Conservation (phyloP, 257 asterid genomes). For the Solanum bukasovii region DNA sequence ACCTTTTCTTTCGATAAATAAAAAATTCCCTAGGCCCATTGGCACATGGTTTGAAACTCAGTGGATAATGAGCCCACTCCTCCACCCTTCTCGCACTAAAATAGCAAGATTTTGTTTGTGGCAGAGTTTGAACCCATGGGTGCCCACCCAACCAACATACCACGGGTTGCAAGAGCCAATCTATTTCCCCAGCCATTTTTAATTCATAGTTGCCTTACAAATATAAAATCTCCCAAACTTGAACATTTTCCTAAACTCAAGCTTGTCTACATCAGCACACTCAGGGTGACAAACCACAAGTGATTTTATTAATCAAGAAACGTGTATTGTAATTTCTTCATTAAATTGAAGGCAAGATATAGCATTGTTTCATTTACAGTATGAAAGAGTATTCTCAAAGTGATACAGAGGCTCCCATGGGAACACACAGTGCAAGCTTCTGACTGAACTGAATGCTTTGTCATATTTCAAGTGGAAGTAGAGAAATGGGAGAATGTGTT, state of each 20-base stretch:
- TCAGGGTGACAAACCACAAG: background rate
- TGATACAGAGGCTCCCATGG: background rate
- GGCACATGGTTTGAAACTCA: background rate
- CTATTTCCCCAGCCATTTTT: background rate
- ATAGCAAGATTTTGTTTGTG: background rate
- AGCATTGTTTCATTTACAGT: background rate
- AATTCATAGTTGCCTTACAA: background rate
- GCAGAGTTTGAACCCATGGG: background rate
- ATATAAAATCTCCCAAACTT: background rate
- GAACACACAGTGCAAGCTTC: background rate
- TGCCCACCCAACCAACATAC: background rate
- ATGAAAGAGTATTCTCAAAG: background rate
- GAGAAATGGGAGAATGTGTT: background rate
- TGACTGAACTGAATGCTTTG: background rate
- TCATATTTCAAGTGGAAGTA: background rate
- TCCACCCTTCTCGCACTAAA: background rate
- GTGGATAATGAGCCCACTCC: background rate
- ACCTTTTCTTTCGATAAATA: background rate
- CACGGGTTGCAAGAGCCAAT: background rate
- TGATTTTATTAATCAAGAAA: background rate
- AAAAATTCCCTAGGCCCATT: background rate
- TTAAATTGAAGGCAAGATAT: background rate
- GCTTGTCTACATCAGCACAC: background rate
- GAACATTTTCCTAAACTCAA: background rate
- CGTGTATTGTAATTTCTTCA: background rate